These are phyloP conservation scores for Sindora glabra DNA, from an alignment of 306 rosid species.

Conservation along the genomic window DNA sequence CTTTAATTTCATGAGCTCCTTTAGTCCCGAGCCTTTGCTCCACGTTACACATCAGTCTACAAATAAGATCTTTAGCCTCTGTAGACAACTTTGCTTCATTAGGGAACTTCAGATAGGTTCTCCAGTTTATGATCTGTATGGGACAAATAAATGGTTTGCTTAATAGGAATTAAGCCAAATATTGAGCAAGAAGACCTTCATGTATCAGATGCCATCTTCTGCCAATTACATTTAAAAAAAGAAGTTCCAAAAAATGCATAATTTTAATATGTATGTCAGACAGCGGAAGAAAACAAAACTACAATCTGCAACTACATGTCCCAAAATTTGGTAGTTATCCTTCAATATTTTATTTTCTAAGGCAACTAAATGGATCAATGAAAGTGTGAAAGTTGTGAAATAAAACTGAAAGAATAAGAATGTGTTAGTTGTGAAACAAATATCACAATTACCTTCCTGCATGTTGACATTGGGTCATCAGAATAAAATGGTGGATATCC, in stretches of 20 bases:
- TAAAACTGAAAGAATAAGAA: not conserved
- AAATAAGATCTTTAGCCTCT: conserved; percentile 79
- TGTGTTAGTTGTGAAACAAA: not conserved
- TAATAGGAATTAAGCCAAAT: not conserved
- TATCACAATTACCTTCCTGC: conserved; percentile 60
- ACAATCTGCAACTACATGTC: not conserved
- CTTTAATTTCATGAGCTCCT: conserved; percentile 86
- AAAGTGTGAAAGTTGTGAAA: not conserved
- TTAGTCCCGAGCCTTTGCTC: conserved; percentile 80
- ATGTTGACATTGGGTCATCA: conserved; percentile 76
- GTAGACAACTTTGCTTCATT: conserved; percentile 64
- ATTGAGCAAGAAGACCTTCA: not conserved
- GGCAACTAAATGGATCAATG: too few relatives aligned
- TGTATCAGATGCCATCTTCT: not conserved
- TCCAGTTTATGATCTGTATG: conserved; percentile 80
- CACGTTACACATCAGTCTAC: conserved; percentile 77
- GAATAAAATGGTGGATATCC: conserved; percentile 89
- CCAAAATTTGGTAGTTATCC: too few relatives aligned
- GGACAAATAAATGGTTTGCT: conserved; percentile 14
- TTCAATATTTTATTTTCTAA: too few relatives aligned
- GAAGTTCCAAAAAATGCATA: not conserved
- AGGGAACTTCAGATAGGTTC: conserved; percentile 72
- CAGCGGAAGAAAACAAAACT: too few relatives aligned
- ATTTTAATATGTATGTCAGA: too few relatives aligned
- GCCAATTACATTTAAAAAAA: too few relatives aligned